Conservation (phyloP, 371 early-diverging fungal species). For the Rhizopus arrhizus region DNA sequence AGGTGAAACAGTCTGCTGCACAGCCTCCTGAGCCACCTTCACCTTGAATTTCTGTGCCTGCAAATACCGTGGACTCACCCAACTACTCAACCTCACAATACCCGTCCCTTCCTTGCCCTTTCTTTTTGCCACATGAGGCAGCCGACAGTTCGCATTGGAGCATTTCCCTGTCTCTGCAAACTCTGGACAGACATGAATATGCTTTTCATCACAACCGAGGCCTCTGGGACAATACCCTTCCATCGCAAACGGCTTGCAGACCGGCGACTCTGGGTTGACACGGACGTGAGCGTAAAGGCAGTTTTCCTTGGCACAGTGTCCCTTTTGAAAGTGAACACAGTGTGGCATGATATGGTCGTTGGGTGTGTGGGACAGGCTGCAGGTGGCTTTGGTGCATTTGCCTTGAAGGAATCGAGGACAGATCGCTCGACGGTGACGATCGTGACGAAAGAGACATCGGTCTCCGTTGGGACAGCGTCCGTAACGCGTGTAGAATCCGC, state of each 20-base stretch:
- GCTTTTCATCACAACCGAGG: slow-evolving; percentile 50
- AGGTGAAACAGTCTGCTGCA: slow-evolving; percentile 8
- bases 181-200: slow-evolving; percentile 63
- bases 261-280: slow-evolving; percentile 55
- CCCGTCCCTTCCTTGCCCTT: slow-evolving; percentile 23
- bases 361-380: slow-evolving; percentile 55
- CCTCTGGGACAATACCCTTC: slow-evolving; percentile 63
- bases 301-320: slow-evolving; percentile 46
- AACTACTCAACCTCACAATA: slow-evolving; percentile 35
- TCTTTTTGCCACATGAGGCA: slow-evolving; percentile 57
- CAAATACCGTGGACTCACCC: slow-evolving; percentile 40
- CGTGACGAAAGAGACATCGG: slow-evolving; percentile 53
- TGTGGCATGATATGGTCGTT: slow-evolving; percentile 56
- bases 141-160: slow-evolving; percentile 59
- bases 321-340: slow-evolving; percentile 59
- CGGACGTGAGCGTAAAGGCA: slow-evolving; percentile 59
- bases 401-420: slow-evolving; percentile 57
- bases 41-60: slow-evolving; percentile 31
- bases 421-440: slow-evolving; percentile 54
- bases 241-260: slow-evolving; percentile 59
- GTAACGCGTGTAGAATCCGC: slow-evolving; percentile 49
- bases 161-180: slow-evolving; percentile 59
- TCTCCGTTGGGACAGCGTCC: slow-evolving; percentile 37
- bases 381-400: slow-evolving; percentile 38
- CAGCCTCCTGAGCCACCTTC: slow-evolving; percentile 21